Evolutionary conservation across 805 yeast species (phyloP).

Genomic region (Wickerhamomyces queroliae): DNA sequence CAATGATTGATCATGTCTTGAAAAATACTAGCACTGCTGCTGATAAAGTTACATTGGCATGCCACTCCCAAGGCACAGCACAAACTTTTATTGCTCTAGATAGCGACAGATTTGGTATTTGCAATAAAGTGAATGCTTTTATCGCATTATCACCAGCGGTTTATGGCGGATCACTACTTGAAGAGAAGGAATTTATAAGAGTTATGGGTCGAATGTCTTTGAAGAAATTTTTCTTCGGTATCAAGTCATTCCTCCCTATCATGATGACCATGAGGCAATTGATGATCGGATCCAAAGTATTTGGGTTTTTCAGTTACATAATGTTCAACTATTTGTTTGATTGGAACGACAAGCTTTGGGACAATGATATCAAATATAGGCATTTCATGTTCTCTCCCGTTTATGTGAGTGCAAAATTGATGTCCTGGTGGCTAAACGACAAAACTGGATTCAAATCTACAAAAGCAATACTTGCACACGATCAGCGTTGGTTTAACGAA

Average conservation of each 20-base stretch:
- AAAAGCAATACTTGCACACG: constrained; percentile 42
- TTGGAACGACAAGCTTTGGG: constrained; percentile 83
- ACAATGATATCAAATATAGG: constrained; percentile 55
- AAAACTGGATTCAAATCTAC: constrained; percentile 36
- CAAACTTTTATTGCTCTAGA: constrained; percentile 72
- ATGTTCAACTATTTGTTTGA: constrained; percentile 85
- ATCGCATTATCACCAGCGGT: constrained; percentile 88
- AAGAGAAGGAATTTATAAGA: constrained; percentile 53
- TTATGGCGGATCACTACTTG: constrained; percentile 74
- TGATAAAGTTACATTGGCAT: constrained; percentile 52
- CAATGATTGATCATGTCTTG: constrained; percentile 59
- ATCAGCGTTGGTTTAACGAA: constrained; percentile 46
- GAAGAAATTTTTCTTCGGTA: constrained; percentile 58
- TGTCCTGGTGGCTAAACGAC: constrained; percentile 87
- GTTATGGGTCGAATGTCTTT: constrained; percentile 52
- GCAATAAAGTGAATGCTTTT: constrained; percentile 57
- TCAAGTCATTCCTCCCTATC: constrained; percentile 69
- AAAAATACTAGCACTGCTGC: constrained; percentile 26
- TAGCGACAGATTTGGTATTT: constrained; percentile 37
- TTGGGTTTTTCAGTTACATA: constrained; percentile 62
- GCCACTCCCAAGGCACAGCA: constrained; percentile 94
- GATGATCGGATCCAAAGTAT: constrained; percentile 44
- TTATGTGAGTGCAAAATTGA: constrained; percentile 68
- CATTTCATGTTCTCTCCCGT: constrained; percentile 86
- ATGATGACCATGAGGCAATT: constrained; percentile 55